Evolutionary conservation across 2,329 filamentous ascomycete genomes (phyloP).

Genomic region (Bipolaris bicolor): DNA sequence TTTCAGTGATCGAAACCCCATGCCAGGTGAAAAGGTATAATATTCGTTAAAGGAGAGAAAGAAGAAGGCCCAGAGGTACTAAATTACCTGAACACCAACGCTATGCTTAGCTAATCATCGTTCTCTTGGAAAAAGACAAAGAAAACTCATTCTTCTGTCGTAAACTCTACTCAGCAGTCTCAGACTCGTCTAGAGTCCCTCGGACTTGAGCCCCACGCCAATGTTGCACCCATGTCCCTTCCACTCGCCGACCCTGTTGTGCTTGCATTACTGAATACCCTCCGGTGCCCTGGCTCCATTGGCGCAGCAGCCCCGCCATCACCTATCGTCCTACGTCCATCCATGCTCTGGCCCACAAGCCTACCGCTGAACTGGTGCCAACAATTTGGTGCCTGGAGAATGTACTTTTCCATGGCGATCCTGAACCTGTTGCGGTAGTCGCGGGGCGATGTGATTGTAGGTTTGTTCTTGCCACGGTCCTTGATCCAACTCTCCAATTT

Average conservation of each 20-base stretch:
- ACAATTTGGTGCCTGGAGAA: conserved; percentile 75
- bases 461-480: conserved; percentile 84
- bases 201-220: background rate
- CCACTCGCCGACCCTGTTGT: conserved; percentile 2
- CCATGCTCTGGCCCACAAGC: conserved; percentile 26
- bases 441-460: conserved; percentile 95
- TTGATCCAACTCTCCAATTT: conserved; percentile 99
- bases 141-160: background rate
- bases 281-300: conserved; percentile 19
- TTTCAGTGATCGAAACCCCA: no score
- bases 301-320: conserved; percentile 14
- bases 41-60: background rate
- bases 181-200: background rate
- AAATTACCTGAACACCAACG: background rate
- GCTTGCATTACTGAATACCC: conserved; percentile 21
- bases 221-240: conserved; percentile 8
- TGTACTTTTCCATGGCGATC: conserved; percentile 93
- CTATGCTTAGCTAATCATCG: background rate
- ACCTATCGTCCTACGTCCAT: conserved; percentile 20
- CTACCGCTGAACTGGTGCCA: conserved; percentile 69
- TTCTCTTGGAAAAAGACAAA: background rate
- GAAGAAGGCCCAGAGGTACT: background rate
- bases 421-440: conserved; percentile 97
- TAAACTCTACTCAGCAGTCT: background rate
- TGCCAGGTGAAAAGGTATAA: background rate